These are phyloP conservation scores for Pichia sp. DNA, from an alignment of 1,139 yeast genomes.

Conservation along the genomic window DNA sequence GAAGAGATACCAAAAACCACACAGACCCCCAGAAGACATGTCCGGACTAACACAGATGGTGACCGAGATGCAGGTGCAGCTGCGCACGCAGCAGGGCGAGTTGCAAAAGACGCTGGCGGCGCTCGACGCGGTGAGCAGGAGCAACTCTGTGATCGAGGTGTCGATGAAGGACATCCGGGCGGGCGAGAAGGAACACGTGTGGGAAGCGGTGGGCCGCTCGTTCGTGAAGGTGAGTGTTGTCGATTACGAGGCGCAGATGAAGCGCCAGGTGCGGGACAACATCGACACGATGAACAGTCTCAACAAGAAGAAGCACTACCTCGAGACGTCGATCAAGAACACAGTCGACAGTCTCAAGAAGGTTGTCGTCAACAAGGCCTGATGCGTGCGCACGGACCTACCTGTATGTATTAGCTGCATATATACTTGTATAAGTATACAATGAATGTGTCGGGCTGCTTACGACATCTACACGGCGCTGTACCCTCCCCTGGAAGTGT, in stretches of 20 bases:
- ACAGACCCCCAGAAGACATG: slow-evolving; percentile 1
- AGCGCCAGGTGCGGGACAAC: slow-evolving; percentile 50
- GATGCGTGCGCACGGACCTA: neutral
- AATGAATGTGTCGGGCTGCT: neutral
- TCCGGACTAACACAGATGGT: slow-evolving; percentile 12
- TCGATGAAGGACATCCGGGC: slow-evolving; percentile 55
- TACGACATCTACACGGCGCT: slow-evolving; percentile 67
- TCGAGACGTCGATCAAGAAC: slow-evolving; percentile 74
- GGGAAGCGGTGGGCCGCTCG: slow-evolving; percentile 85
- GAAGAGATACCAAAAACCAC: too few species aligned
- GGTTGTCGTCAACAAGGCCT: slow-evolving; percentile 27
- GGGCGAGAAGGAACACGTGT: slow-evolving; percentile 48
- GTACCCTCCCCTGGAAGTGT: slow-evolving; percentile 69
- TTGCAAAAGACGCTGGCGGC: slow-evolving; percentile 16
- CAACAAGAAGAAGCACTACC: slow-evolving; percentile 64
- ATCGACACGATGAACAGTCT: slow-evolving; percentile 59
- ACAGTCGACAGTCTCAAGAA: slow-evolving; percentile 62
- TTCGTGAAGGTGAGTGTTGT: slow-evolving; percentile 46
- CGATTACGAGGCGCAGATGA: slow-evolving; percentile 47
- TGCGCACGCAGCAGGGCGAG: slow-evolving; percentile 18
- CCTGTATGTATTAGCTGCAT: too few species aligned
- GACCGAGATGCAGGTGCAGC: slow-evolving; percentile 16
- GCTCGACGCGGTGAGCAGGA: slow-evolving; percentile 39
- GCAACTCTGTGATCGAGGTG: slow-evolving; percentile 52
- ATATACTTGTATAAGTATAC: neutral